Conservation (phyloP, 2,329 filamentous ascomycete species). For the Aspergillus glaucus region DNA sequence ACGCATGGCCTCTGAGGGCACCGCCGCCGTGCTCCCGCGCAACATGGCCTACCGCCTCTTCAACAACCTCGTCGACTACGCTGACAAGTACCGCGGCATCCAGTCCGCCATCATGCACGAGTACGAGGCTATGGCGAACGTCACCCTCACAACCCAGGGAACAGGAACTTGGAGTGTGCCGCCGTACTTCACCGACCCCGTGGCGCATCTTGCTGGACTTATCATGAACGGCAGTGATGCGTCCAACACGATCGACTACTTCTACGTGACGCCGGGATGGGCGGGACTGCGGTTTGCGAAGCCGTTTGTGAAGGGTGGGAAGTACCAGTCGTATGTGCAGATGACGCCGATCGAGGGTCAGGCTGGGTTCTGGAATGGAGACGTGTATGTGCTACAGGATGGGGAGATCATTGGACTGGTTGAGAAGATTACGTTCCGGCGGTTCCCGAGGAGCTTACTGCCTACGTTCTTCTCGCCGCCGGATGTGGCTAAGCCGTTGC, state of each 20-base stretch:
- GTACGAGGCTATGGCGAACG: conserved; percentile 24
- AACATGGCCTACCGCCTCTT: conserved; percentile 32
- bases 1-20: conserved; percentile 15
- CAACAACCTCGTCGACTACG: conserved; percentile 21
- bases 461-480: conserved; percentile 12
- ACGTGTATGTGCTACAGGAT: conserved; percentile 35
- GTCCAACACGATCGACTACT: conserved; percentile 20
- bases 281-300: conserved; percentile 18
- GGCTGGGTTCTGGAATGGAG: conserved; percentile 28
- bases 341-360: conserved; percentile 26
- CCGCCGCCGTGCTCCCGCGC: conserved; percentile 19
- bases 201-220: conserved; percentile 31
- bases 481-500: not conserved
- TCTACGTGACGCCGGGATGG: conserved; percentile 32
- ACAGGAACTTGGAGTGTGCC: conserved; percentile 25
- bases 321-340: conserved; percentile 27
- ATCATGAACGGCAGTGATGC: conserved; percentile 25
- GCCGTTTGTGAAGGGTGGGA: conserved; percentile 17
- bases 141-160: conserved; percentile 17
- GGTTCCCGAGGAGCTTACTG: conserved; percentile 16
- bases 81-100: conserved; percentile 25
- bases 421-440: conserved; percentile 29
- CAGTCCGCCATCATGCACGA: conserved; percentile 23
- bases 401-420: conserved; percentile 28
- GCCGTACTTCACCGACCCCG: conserved; percentile 34